Evolutionary conservation across 768 basidiomycete genomes (phyloP).

Genomic region (Calocybe cyanea): DNA sequence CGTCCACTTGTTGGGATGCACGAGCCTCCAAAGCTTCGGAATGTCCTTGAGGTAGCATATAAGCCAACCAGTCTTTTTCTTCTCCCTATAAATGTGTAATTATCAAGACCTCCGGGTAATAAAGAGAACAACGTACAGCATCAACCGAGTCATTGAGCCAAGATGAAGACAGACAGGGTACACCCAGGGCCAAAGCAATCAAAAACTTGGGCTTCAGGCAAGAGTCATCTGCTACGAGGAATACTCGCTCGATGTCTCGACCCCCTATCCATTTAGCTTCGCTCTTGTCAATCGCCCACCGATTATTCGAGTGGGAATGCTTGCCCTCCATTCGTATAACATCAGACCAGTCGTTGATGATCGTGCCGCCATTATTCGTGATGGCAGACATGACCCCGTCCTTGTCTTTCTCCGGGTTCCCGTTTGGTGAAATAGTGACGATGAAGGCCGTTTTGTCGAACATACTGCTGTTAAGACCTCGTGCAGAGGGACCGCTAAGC

Average conservation of each 20-base stretch:
- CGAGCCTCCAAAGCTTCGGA: conserved; percentile 29
- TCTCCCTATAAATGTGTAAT: conserved; percentile 27
- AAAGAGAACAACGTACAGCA: conserved; percentile 21
- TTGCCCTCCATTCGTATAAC: conserved; percentile 56
- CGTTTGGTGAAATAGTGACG: conserved; percentile 54
- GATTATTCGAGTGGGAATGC: conserved; percentile 34
- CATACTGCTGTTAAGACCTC: conserved; percentile 29
- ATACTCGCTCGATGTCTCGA: conserved; percentile 47
- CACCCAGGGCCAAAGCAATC: conserved; percentile 77
- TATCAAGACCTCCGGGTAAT: conserved; percentile 6
- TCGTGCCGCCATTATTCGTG: conserved; percentile 46
- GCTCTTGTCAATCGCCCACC: conserved; percentile 48
- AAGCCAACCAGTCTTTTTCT: conserved; percentile 56
- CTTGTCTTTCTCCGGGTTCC: conserved; percentile 37
- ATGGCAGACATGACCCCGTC: conserved; percentile 40
- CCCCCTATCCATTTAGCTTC: conserved; percentile 46
- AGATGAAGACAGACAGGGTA: conserved; percentile 68
- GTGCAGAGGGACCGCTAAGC: conserved; percentile 29
- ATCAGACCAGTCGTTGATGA: conserved; percentile 60
- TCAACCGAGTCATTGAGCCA: conserved; percentile 47
- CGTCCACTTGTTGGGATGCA: conserved; percentile 44
- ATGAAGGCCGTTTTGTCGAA: conserved; percentile 54
- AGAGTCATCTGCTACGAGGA: conserved; percentile 63
- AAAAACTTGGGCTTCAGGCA: conserved; percentile 78
- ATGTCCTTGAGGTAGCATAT: conserved; percentile 60